Evolutionary conservation across 83 land plant species (phyloP), one percentile per base, ranked within the genome.

Genomic region (Diphasiastrum complanatum): DNA sequence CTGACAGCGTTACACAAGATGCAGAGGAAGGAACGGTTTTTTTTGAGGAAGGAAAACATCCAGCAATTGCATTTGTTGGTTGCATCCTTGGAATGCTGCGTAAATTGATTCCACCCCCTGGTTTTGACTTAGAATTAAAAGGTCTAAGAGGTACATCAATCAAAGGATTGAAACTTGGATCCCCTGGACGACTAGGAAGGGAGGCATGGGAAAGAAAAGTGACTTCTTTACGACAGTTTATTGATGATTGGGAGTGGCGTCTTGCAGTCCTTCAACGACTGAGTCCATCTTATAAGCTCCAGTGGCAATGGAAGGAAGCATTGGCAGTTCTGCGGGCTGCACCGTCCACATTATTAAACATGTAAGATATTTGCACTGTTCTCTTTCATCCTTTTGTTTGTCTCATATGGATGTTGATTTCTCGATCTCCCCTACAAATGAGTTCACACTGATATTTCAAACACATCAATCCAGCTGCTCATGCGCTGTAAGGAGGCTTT

Each of bases 161-260:
- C 35, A 61, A 31, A 59, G 75, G 61, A 16, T 52, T 75, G 18
- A 41, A 18, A 1, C 45, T 41, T 41, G 45, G 18, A 41, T 41
- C n/a, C 53, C 50, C 66, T 38, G 64, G 50, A 26, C 18, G 40
- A 30, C 65, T 66, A 36, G 83, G 65, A 32, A 78, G 58, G 50
- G 68, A 82, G 60, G 87, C 87, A n/a, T 76, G 89, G 75, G 83
- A 84, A 61, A 77, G 82, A 84, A 76, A 83, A 64, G 46, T 73
- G 47, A 61, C 69, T 19, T 69, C 27, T 54, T 52, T 78, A 49
- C 71, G 69, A 27, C 74, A 65, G 29, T 86, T 86, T 61, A 57
- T 95, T 47, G 93, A 86, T 56, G 97, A 95, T 58, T 95, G 92
- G 96, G 73, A 79, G 52, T 95, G 99, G 99, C 80, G 99, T 2